A percentile compares a stretch with the other conserved stretches of the same genome.
Evolutionary conservation across 257 asterid species (phyloP).

Genomic region (Datura wrightii): DNA sequence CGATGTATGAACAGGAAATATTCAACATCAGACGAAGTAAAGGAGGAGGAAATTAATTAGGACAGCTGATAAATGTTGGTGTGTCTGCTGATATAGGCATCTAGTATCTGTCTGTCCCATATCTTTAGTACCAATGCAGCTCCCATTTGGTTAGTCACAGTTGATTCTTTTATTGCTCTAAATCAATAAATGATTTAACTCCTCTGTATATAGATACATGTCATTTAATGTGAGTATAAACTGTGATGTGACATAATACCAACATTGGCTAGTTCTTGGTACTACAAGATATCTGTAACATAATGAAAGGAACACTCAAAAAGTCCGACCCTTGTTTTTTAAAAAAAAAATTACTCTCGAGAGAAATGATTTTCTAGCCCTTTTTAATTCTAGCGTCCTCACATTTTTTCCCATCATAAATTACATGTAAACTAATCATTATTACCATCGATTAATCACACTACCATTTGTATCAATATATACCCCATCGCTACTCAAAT

Average conservation of each 20-base stretch:
- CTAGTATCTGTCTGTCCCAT: neutral
- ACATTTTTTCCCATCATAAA: no score
- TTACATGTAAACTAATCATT: no score
- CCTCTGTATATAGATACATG: neutral
- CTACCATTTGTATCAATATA: neutral
- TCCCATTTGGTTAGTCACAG: neutral
- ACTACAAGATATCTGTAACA: neutral
- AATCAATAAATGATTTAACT: neutral
- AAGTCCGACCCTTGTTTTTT: no score
- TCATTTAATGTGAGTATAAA: neutral
- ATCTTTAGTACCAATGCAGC: neutral
- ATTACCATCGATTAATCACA: no score
- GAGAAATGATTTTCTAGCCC: no score
- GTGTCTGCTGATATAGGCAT: neutral
- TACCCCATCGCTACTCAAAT: neutral
- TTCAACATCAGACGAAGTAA: neutral
- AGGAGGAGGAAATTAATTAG: neutral
- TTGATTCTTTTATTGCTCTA: neutral
- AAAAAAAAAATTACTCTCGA: no score
- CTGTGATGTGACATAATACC: neutral
- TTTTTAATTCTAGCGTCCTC: no score
- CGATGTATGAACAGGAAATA: no score
- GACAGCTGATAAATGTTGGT: neutral
- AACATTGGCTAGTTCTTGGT: neutral
- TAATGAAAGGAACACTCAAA: neutral